A percentile compares a stretch with the other conserved stretches of the same genome.
Conservation (phyloP, 2,329 filamentous ascomycete genomes). For the Dryadomyces quercivorus region DNA sequence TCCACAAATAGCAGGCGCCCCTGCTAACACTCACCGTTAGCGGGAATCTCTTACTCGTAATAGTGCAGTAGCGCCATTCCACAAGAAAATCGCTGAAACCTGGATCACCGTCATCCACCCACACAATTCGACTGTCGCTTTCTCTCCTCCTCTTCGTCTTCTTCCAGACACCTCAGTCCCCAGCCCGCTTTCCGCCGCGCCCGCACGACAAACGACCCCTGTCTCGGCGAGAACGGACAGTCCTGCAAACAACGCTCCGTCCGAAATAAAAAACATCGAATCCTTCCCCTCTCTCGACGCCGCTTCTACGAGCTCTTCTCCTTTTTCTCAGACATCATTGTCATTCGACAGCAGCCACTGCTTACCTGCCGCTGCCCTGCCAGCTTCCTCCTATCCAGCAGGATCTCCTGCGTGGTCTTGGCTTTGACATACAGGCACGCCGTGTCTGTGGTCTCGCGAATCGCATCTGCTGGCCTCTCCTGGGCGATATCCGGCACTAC, state of each 20-base stretch:
- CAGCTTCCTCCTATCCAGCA: not conserved
- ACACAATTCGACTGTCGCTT: not conserved
- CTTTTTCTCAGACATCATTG: not conserved
- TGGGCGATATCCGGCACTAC: not conserved
- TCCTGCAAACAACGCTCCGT: not conserved
- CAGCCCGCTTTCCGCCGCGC: not conserved
- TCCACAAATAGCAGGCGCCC: conserved; percentile 4
- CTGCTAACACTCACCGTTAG: not conserved
- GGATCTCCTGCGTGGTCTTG: not conserved
- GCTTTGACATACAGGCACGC: not conserved
- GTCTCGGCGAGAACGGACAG: not conserved
- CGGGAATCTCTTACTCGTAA: not conserved
- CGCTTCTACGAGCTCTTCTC: not conserved
- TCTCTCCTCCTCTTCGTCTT: not conserved
- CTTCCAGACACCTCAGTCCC: not conserved
- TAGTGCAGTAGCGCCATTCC: conserved; percentile 2
- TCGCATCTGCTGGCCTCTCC: not conserved
- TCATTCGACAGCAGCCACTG: not conserved
- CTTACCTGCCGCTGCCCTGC: not conserved
- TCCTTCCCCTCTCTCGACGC: not conserved
- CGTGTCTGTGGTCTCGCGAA: not conserved
- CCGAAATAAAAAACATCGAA: not conserved
- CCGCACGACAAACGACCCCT: not conserved
- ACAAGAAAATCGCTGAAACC: conserved; percentile 7
- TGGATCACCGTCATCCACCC: conserved; percentile 3